Conservation (phyloP, 2,329 filamentous ascomycete species). For the Metarhizium album region DNA sequence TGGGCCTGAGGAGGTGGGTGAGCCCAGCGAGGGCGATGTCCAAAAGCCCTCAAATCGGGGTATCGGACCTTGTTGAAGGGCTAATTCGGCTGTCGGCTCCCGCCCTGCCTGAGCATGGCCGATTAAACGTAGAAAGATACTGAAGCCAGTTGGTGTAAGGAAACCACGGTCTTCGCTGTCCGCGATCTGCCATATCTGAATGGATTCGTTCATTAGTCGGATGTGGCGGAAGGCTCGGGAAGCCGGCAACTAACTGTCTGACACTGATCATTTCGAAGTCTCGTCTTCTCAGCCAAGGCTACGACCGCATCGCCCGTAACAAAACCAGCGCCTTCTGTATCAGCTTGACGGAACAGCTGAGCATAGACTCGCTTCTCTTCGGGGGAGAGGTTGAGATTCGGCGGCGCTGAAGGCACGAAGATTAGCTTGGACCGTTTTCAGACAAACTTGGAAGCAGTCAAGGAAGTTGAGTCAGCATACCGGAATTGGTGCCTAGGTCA, state of each 20-base stretch:
- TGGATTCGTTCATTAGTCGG: constrained; percentile 5
- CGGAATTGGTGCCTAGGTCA: constrained; percentile 14
- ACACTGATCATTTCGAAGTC: constrained; percentile 71
- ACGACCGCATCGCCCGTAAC: constrained; percentile 94
- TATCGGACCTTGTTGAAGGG: constrained; percentile 75
- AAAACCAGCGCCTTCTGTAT: constrained; percentile 82
- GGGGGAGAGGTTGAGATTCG: constrained; percentile 72
- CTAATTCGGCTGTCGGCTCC: constrained; percentile 70
- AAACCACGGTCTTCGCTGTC: constrained; percentile 94
- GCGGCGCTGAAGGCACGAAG: constrained; percentile 35
- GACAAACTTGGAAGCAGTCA: constrained; percentile 8
- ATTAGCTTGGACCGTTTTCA: too few species aligned
- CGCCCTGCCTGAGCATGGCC: constrained; percentile 87
- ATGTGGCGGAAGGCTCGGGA: neutral
- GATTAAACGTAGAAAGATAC: constrained; percentile 84
- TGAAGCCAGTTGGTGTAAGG: constrained; percentile 85
- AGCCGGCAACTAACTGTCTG: constrained; percentile 57
- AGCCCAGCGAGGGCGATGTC: constrained; percentile 15
- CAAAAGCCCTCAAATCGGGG: constrained; percentile 78
- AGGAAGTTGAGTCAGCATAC: constrained; percentile 7
- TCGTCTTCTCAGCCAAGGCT: constrained; percentile 95
- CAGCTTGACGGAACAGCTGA: constrained; percentile 86
- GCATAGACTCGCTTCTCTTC: constrained; percentile 93
- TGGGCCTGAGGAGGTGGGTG: constrained; percentile 33
- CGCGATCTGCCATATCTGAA: constrained; percentile 96